These are phyloP conservation scores for Hanseniaspora lachancei DNA, from an alignment of 805 yeast species.

Conservation along the genomic window DNA sequence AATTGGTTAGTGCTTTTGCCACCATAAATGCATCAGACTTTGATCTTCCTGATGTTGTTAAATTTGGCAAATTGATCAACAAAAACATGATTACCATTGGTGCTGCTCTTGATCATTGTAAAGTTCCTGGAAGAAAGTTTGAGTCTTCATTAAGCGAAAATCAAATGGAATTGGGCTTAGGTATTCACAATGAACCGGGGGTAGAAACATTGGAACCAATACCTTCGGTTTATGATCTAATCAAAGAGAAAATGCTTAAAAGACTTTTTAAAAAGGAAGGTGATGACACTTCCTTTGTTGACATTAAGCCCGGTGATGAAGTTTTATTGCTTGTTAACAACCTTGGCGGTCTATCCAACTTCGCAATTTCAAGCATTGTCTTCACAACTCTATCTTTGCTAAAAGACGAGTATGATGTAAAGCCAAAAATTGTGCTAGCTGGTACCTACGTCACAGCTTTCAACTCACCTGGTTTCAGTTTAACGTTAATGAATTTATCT, in stretches of 20 bases:
- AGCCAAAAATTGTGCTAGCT: constrained; percentile 55
- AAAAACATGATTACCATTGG: constrained; percentile 72
- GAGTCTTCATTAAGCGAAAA: constrained; percentile 40
- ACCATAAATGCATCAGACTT: constrained; percentile 30
- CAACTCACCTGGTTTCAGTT: constrained; percentile 82
- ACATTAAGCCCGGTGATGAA: constrained; percentile 47
- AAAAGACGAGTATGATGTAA: constrained; percentile 38
- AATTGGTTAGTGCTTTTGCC: constrained; percentile 65
- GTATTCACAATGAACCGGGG: constrained; percentile 93
- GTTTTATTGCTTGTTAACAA: constrained; percentile 66
- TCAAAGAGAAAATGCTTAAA: constrained; percentile 43
- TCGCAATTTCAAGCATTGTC: constrained; percentile 65
- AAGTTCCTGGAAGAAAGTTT: constrained; percentile 69
- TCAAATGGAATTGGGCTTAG: constrained; percentile 86
- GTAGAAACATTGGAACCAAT: constrained; percentile 40
- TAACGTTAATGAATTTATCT: constrained; percentile 63
- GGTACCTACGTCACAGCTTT: constrained; percentile 82
- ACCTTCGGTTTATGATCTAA: constrained; percentile 54
- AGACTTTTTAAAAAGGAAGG: constrained; percentile 52
- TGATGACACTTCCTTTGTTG: constrained; percentile 67
- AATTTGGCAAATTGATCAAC: constrained; percentile 48
- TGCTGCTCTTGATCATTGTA: constrained; percentile 76
- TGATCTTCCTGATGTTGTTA: constrained; percentile 41
- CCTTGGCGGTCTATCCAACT: constrained; percentile 75
- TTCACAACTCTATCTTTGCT: constrained; percentile 43